Conservation (phyloP, 495 filamentous ascomycete genomes). For the Trichodelitschia bisporula region DNA sequence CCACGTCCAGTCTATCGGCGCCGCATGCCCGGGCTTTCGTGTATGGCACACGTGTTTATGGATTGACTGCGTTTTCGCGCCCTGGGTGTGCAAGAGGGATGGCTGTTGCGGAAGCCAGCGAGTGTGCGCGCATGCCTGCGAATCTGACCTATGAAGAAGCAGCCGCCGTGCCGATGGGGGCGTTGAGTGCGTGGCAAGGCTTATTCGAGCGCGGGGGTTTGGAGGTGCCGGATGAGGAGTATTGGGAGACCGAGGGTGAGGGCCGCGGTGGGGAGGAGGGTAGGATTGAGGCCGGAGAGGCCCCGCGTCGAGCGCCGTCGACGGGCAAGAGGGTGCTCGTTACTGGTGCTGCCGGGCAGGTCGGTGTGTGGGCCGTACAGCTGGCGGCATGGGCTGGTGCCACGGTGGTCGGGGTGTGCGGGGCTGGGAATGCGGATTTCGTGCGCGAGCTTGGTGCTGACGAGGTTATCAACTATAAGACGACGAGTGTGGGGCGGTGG, state of each 20-base stretch:
- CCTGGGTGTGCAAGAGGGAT: conserved; percentile 5
- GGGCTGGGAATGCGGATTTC: conserved; percentile 4
- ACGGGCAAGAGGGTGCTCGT: conserved; percentile 6
- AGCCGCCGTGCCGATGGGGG: not conserved
- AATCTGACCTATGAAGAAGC: not conserved
- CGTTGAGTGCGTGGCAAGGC: not conserved
- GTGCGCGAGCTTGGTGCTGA: conserved; percentile 6
- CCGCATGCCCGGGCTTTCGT: conserved; percentile 1
- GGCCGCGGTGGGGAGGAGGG: too few species aligned
- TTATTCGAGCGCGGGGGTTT: not conserved
- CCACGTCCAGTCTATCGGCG: too few species aligned
- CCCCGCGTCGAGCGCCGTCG: too few species aligned
- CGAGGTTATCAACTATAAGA: conserved; percentile 5
- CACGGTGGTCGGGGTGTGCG: conserved; percentile 5
- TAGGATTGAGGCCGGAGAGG: conserved; percentile 3
- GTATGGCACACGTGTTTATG: conserved; percentile 6
- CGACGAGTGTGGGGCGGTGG: not conserved
- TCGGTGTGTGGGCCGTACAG: conserved; percentile 9
- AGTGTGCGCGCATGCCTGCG: conserved; percentile 2
- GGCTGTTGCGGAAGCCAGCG: conserved; percentile 3
- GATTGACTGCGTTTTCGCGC: not conserved
- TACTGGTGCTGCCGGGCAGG: conserved; percentile 6
- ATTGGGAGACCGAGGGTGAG: not conserved
- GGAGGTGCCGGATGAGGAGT: not conserved
- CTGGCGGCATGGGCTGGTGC: conserved; percentile 7